Base-by-base conservation (phyloP, 441 rosid species). In the Hura crepitans region DNA sequence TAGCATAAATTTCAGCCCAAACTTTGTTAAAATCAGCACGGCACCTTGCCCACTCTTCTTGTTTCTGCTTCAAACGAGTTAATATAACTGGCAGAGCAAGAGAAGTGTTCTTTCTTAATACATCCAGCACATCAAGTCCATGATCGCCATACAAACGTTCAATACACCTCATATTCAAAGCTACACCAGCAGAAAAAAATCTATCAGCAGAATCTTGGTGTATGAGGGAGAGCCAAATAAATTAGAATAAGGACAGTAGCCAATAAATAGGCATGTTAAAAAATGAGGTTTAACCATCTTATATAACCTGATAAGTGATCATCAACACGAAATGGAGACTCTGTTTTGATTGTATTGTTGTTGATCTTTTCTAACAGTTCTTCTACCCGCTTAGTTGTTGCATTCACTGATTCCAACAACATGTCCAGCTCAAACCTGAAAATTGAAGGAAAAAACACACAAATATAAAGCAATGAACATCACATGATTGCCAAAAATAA, bases 351-450 rank as follows among this genome's bases (percentile, higher is more conserved):
- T 56, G 83, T 83, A 68, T 88, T 88, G 68, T 78, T 83, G 76
- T 85, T 91, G 57, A 90, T 78, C 85, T 93, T 89, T 49, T 85
- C 94, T 68, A 90, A 77, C 58, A 93, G 77, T 77, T 91, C 97
- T 81, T 93, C 99, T 27, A 96, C 97, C 22, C 84, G 96, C 80
- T 87, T 89, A 39, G 89, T 85, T 47, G 99, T 88, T 37, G 82
- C 87, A 73, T 89, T 90, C 63, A 86, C 97, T 67, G 99, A 93
- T 80, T 96, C 99, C 82, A 96, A 81, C 82, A 93, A 65, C 98
- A 96, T 91, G 80, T 96, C 99, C 82, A 96, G 84, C 81, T 96
- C 99, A 75, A 96, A 93, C 96, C 99, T 96, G 87, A 80, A 72
- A 75, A 65, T 55, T 78, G 22, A 15, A 65, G 27, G 2, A 78